phyloP scores from a whole-genome alignment of 2,329 filamentous ascomycete species.

The Colletotrichum sansevieriae region DNA sequence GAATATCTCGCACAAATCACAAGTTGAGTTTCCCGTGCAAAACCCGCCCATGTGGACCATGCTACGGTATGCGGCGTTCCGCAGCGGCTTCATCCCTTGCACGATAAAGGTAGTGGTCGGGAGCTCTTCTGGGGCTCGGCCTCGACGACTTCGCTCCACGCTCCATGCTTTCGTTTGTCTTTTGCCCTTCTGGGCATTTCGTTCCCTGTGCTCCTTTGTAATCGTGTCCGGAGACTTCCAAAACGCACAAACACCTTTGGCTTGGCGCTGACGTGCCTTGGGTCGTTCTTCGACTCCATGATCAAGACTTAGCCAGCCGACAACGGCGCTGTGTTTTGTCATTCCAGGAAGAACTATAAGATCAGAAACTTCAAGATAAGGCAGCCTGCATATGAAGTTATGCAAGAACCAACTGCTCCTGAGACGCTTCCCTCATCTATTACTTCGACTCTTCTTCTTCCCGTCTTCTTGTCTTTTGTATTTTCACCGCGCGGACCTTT shows the following conservation, averaged over 20 bases:
- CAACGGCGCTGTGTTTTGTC: too few species aligned
- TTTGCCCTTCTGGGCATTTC: not conserved
- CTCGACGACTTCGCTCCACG: not conserved
- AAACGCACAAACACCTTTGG: not conserved
- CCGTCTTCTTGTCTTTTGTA: too few species aligned
- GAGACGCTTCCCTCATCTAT: too few species aligned
- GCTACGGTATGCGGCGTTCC: not conserved
- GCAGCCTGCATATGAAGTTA: too few species aligned
- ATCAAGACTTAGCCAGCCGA: not conserved
- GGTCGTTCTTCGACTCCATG: not conserved
- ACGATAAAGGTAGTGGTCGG: not conserved
- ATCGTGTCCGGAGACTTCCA: not conserved
- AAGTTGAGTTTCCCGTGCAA: not conserved
- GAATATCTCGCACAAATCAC: not conserved
- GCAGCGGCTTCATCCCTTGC: not conserved
- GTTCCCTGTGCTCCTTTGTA: not conserved
- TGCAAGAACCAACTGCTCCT: too few species aligned
- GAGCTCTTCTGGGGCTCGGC: conserved; percentile 2
- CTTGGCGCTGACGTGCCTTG: not conserved
- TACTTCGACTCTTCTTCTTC: too few species aligned
- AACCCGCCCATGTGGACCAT: too few species aligned
- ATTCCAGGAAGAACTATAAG: too few species aligned
- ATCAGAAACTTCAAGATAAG: too few species aligned
- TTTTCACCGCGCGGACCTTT: too few species aligned
- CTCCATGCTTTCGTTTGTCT: not conserved